These are phyloP conservation scores for Eruca vesicaria DNA, from an alignment of 441 rosid genomes.

Conservation along the genomic window DNA sequence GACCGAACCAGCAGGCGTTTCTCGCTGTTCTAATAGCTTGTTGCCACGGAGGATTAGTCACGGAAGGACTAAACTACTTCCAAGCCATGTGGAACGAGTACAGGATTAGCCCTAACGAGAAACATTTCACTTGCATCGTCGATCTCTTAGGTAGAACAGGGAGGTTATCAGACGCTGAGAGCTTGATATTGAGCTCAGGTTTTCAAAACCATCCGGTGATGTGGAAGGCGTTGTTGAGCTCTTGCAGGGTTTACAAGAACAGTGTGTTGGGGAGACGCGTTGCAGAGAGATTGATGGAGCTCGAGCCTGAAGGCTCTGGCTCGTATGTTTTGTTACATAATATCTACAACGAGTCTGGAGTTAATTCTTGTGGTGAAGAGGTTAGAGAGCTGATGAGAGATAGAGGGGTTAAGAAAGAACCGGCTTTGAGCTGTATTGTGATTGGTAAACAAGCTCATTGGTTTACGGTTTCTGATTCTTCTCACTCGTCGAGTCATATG, in stretches of 20 bases:
- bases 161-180: conserved; percentile 41
- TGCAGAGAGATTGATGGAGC: conserved; percentile 39
- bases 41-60: conserved; percentile 45
- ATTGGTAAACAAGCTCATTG: conserved; percentile 32
- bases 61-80: conserved; percentile 39
- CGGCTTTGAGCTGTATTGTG: conserved; percentile 44
- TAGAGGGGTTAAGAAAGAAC: conserved; percentile 43
- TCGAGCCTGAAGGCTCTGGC: conserved; percentile 41
- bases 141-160: conserved; percentile 46
- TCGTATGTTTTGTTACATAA: conserved; percentile 42
- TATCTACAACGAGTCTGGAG: conserved; percentile 38
- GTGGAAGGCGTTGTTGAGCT: conserved; percentile 48
- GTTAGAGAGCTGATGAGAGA: conserved; percentile 39
- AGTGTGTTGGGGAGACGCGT: conserved; percentile 27
- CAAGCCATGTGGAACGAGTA: conserved; percentile 37
- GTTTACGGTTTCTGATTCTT: conserved; percentile 25
- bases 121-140: conserved; percentile 43
- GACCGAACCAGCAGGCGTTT: conserved; percentile 38
- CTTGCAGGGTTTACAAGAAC: conserved; percentile 43
- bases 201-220: conserved; percentile 41
- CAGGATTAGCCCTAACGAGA: conserved; percentile 24
- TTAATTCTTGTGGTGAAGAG: conserved; percentile 26
- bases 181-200: conserved; percentile 35
- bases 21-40: conserved; percentile 45
- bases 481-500: conserved; percentile 29